A percentile compares a stretch with the other conserved stretches of the same genome.
These are phyloP conservation scores for Silybum marianum DNA, from an alignment of 129 eudicot species.

Conservation along the genomic window DNA sequence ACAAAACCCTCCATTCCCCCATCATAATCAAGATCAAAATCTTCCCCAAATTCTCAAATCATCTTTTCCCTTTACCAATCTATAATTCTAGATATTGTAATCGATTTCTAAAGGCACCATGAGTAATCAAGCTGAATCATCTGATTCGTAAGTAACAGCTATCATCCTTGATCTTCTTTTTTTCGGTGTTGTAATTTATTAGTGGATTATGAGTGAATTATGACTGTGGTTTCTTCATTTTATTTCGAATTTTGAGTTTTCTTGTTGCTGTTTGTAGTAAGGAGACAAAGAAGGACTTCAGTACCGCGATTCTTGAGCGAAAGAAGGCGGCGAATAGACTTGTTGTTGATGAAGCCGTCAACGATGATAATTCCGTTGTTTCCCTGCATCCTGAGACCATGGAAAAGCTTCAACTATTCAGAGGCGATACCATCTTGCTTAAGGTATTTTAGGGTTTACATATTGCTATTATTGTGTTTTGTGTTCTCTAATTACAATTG, in stretches of 20 bases:
- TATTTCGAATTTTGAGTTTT: conserved; percentile 3
- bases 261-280: conserved; percentile 44
- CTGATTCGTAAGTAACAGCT: conserved; percentile 59
- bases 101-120: conserved; percentile 24
- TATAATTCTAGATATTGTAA: not conserved
- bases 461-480: not conserved
- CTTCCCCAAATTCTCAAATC: conserved; percentile 15
- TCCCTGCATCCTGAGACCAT: conserved; percentile 76
- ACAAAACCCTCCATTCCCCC: not conserved
- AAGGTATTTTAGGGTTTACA: conserved; percentile 43
- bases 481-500: not conserved
- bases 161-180: not conserved
- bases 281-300: conserved; percentile 73
- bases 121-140: conserved; percentile 73
- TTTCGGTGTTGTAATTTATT: not conserved
- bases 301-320: conserved; percentile 86
- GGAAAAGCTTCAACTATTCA: conserved; percentile 93
- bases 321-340: conserved; percentile 86
- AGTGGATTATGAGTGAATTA: not conserved
- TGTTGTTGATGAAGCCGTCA: conserved; percentile 81
- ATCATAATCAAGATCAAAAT: not conserved
- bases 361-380: conserved; percentile 87
- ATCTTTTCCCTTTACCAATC: not conserved
- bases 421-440: conserved; percentile 82
- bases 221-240: not conserved